These are phyloP conservation scores for Aspergillus viridinutans DNA, from an alignment of 2,329 filamentous ascomycete genomes.

Conservation along the genomic window DNA sequence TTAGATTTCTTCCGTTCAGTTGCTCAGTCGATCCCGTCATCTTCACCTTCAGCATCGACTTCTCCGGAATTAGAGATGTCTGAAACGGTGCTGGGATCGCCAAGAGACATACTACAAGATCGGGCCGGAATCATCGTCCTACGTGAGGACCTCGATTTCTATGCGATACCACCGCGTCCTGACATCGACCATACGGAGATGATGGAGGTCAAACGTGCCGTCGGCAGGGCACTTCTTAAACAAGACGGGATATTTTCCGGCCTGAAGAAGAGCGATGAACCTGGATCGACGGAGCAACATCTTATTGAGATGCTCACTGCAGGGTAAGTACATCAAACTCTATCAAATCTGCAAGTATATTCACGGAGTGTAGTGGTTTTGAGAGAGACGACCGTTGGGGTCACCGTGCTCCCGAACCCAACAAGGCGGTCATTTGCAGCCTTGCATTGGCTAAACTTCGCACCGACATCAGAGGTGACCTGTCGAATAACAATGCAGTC, in stretches of 20 bases:
- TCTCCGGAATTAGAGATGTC: conserved; percentile 57
- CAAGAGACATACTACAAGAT: conserved; percentile 75
- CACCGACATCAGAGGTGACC: conserved; percentile 78
- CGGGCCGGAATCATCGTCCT: conserved; percentile 95
- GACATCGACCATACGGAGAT: conserved; percentile 86
- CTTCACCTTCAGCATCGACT: conserved; percentile 61
- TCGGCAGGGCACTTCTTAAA: conserved; percentile 75
- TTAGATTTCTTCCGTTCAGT: conserved; percentile 96
- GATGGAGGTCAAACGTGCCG: conserved; percentile 92
- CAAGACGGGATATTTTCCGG: conserved; percentile 97
- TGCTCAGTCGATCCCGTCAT: conserved; percentile 80
- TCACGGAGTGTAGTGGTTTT: conserved; percentile 65
- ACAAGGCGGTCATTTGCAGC: conserved; percentile 97
- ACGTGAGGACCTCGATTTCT: conserved; percentile 94
- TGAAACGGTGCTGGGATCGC: conserved; percentile 68
- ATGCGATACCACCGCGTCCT: conserved; percentile 80
- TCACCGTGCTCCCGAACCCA: conserved; percentile 93
- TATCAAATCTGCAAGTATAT: neutral
- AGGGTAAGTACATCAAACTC: conserved; percentile 60
- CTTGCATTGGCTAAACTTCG: conserved; percentile 87
- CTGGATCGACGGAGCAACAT: conserved; percentile 94
- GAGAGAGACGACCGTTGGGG: conserved; percentile 95
- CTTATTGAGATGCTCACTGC: conserved; percentile 99
- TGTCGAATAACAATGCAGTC: conserved; percentile 71
- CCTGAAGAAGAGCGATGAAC: conserved; percentile 88